These are phyloP conservation scores for Fusarium abutilonis DNA, from an alignment of 2,329 filamentous ascomycete genomes.

Conservation along the genomic window DNA sequence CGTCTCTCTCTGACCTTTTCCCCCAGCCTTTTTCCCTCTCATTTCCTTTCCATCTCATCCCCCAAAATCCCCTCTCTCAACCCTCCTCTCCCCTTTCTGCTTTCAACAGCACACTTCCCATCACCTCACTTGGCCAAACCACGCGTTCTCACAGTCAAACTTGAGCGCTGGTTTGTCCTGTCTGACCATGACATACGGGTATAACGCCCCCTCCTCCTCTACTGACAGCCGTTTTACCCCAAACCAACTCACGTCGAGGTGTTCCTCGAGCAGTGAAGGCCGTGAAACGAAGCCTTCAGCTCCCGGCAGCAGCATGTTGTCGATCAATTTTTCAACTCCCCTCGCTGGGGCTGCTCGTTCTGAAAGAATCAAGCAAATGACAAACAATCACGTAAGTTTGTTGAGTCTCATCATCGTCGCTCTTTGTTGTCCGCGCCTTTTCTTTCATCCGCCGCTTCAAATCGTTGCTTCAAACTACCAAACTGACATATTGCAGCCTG, in stretches of 20 bases:
- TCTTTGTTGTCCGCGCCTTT: background rate
- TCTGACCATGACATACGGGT: slow-evolving; percentile 28
- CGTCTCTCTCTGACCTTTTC: slow-evolving; percentile 7
- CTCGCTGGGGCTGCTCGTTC: slow-evolving; percentile 50
- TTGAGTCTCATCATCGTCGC: background rate
- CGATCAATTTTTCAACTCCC: slow-evolving; percentile 54
- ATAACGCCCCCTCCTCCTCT: slow-evolving; percentile 8
- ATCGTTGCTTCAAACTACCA: background rate
- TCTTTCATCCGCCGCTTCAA: background rate
- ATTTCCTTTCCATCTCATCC: slow-evolving; percentile 14
- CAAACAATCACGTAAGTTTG: slow-evolving; percentile 52
- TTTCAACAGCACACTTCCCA: background rate
- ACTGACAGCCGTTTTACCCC: slow-evolving; percentile 17
- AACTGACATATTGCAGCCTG: slow-evolving; percentile 42
- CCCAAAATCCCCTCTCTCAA: background rate
- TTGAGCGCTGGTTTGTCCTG: slow-evolving; percentile 1
- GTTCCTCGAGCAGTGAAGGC: slow-evolving; percentile 34
- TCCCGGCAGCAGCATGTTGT: slow-evolving; percentile 46
- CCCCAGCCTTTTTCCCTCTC: background rate
- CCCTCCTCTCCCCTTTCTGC: background rate
- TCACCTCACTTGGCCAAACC: background rate
- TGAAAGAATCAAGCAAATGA: slow-evolving; percentile 53
- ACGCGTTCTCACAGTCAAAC: background rate
- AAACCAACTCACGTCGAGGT: slow-evolving; percentile 24
- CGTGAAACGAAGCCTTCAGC: slow-evolving; percentile 20